phyloP scores from a whole-genome alignment of 148 eudicot species.

The Rhododendron griersonianum region DNA sequence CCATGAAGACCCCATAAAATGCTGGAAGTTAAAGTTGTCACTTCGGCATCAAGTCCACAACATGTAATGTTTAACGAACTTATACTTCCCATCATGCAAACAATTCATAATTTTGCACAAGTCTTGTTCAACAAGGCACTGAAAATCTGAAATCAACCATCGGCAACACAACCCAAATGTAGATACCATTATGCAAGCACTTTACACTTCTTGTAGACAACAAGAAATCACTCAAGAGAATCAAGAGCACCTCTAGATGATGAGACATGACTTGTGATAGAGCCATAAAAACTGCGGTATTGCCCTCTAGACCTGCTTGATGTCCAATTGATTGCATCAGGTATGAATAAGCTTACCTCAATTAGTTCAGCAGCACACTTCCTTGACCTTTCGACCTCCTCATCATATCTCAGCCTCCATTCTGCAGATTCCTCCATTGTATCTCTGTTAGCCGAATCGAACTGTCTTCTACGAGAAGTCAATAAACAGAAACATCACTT shows the following conservation, averaged over 20 bases:
- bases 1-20: background rate
- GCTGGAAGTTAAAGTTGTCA: background rate
- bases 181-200: background rate
- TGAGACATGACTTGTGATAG: background rate
- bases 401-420: conserved; percentile 86
- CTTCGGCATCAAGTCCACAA: background rate
- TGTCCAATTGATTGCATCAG: no score
- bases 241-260: background rate
- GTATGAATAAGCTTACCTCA: conserved; percentile 32
- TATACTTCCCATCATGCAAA: background rate
- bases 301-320: background rate
- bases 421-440: conserved; percentile 97
- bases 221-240: background rate
- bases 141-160: background rate
- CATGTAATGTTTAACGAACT: background rate
- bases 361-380: conserved; percentile 49
- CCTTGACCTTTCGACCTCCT: conserved; percentile 44
- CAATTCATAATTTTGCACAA: background rate
- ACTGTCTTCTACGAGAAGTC: conserved; percentile 56
- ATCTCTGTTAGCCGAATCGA: conserved; percentile 84
- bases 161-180: background rate
- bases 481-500: background rate
- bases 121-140: background rate
- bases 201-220: background rate
- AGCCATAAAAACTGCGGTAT: background rate